Conservation (phyloP, 371 early-diverging fungal species). For the Umbelopsis sp. region DNA sequence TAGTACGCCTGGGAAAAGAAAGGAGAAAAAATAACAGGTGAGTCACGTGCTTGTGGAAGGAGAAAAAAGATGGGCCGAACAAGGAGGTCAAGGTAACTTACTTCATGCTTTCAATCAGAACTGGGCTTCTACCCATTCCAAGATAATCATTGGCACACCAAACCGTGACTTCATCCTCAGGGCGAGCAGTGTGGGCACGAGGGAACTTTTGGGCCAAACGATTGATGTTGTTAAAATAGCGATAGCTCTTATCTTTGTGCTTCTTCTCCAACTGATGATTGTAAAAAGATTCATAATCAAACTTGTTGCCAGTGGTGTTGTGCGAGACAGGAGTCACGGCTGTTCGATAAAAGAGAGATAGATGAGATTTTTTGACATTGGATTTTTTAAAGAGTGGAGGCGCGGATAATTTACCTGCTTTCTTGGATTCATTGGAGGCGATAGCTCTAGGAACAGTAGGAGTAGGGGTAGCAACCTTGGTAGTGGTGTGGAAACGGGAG, state of each 20-base stretch:
- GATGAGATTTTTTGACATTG: too few relatives aligned
- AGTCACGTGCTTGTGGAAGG: background rate
- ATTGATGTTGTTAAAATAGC: slow-evolving; percentile 99
- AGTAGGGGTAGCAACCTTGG: slow-evolving; percentile 39
- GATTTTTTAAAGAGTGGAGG: too few relatives aligned
- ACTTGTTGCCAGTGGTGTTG: slow-evolving; percentile 55
- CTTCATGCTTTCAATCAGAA: slow-evolving; percentile 91
- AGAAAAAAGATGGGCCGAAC: background rate
- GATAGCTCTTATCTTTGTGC: slow-evolving; percentile 94
- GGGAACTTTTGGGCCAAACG: slow-evolving; percentile 93
- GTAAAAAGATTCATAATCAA: slow-evolving; percentile 91
- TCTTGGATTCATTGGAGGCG: slow-evolving; percentile 22
- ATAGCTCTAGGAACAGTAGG: slow-evolving; percentile 38
- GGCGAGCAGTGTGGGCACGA: slow-evolving; percentile 88
- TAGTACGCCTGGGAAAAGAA: slow-evolving; percentile 58
- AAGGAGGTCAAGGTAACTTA: slow-evolving; percentile 30
- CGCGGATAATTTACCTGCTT: slow-evolving; percentile 29
- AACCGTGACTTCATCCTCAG: slow-evolving; percentile 89
- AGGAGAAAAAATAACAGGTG: background rate
- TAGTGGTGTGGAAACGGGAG: slow-evolving; percentile 52
- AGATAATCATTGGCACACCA: slow-evolving; percentile 99
- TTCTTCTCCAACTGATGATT: slow-evolving; percentile 88
- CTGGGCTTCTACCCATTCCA: slow-evolving; percentile 91
- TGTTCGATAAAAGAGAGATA: background rate
- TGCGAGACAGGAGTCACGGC: slow-evolving; percentile 40